These are phyloP conservation scores for Daldinia sp. DNA, from an alignment of 2,329 filamentous ascomycete genomes.

Conservation along the genomic window DNA sequence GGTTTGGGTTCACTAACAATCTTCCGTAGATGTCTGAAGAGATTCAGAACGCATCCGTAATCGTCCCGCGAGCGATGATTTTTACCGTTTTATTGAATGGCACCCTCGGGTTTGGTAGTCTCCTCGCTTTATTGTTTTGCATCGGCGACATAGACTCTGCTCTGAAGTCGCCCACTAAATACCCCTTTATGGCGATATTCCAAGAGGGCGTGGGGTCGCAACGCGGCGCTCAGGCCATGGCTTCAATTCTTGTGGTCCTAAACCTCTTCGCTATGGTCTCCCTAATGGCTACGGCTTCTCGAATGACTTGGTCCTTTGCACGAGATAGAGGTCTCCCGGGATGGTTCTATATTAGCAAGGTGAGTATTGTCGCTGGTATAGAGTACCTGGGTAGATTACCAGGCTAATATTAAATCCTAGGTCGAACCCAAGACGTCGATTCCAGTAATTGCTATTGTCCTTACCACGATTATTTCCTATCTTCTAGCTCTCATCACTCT, in stretches of 20 bases:
- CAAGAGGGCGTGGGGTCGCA: constrained; percentile 35
- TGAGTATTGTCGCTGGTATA: background rate
- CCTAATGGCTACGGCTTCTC: constrained; percentile 26
- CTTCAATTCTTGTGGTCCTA: background rate
- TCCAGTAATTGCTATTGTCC: constrained; percentile 35
- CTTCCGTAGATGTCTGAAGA: constrained; percentile 37
- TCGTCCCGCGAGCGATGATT: constrained; percentile 36
- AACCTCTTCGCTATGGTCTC: background rate
- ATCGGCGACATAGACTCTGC: constrained; percentile 34
- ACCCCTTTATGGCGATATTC: constrained; percentile 44
- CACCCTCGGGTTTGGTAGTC: constrained; percentile 36
- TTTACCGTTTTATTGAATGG: constrained; percentile 41
- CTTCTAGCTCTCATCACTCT: constrained; percentile 43
- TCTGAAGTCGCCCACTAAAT: constrained; percentile 29
- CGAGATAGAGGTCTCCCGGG: constrained; percentile 35
- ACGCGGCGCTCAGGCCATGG: constrained; percentile 35
- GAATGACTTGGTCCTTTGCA: constrained; percentile 43
- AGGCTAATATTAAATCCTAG: constrained; percentile 14
- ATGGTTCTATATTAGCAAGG: constrained; percentile 27
- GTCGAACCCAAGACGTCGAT: constrained; percentile 34
- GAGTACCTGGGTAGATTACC: no score
- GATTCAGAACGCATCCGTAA: constrained; percentile 30
- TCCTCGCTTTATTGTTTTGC: constrained; percentile 39
- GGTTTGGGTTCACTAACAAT: background rate
- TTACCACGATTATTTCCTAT: constrained; percentile 34